Evolutionary conservation across 2,329 filamentous ascomycete genomes (phyloP).

Genomic region (Niveomyces coronatus): DNA sequence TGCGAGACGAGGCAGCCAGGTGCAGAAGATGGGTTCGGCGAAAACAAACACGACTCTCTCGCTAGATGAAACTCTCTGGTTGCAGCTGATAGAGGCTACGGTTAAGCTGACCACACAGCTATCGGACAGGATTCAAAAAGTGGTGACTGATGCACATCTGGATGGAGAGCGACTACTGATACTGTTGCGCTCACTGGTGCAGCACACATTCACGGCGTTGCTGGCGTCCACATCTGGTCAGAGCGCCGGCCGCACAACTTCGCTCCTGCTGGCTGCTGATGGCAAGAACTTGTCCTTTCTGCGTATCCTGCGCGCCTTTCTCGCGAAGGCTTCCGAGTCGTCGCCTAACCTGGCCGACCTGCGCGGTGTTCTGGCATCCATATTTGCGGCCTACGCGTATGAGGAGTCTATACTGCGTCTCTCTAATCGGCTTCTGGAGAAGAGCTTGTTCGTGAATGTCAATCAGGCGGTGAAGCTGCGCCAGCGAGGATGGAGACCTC

Average conservation of each 20-base stretch:
- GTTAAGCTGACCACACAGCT: conserved; percentile 55
- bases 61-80: conserved; percentile 47
- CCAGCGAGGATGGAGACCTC: conserved; percentile 80
- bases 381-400: conserved; percentile 92
- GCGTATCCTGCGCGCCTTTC: conserved; percentile 77
- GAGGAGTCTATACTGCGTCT: conserved; percentile 82
- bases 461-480: conserved; percentile 62
- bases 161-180: conserved; percentile 53
- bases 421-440: conserved; percentile 77
- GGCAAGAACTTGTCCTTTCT: conserved; percentile 68
- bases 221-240: conserved; percentile 61
- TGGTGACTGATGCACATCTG: conserved; percentile 22
- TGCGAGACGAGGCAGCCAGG: conserved; percentile 31
- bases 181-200: conserved; percentile 68
- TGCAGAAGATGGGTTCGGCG: conserved; percentile 44
- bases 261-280: conserved; percentile 26
- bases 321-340: conserved; percentile 67
- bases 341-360: conserved; percentile 84
- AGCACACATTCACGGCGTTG: conserved; percentile 82
- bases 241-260: conserved; percentile 21
- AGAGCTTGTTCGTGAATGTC: conserved; percentile 80
- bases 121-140: conserved; percentile 41
- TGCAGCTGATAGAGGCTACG: conserved; percentile 48
- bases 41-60: conserved; percentile 34
- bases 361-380: conserved; percentile 71